Conservation (phyloP, 805 yeast genomes). For the Candida sakaeoensis region DNA sequence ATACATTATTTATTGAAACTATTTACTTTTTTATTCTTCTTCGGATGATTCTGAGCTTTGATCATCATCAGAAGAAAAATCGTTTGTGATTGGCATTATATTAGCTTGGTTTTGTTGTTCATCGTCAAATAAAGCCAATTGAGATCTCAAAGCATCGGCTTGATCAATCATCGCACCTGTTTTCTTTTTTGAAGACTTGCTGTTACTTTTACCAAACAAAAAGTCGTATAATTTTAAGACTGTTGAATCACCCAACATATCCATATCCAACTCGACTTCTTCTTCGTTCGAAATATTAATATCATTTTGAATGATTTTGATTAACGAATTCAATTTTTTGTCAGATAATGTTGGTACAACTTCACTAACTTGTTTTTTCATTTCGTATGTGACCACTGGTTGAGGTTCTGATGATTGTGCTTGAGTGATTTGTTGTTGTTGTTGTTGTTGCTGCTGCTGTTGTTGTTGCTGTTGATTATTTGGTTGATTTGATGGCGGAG, state of each 20-base stretch:
- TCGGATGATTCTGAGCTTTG: conserved; percentile 57
- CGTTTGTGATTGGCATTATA: conserved; percentile 30
- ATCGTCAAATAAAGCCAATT: conserved; percentile 43
- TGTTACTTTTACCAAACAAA: conserved; percentile 48
- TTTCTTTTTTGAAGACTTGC: conserved; percentile 31
- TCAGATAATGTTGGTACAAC: conserved; percentile 75
- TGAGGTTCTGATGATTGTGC: conserved; percentile 19
- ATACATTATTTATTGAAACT: no score
- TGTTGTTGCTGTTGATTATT: not conserved
- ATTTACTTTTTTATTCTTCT: conserved; percentile 49
- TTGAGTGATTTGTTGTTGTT: no score
- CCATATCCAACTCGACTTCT: conserved; percentile 90
- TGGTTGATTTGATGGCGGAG: not conserved
- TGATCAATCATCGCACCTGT: conserved; percentile 38
- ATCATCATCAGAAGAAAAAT: conserved; percentile 49
- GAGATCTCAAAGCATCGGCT: conserved; percentile 61
- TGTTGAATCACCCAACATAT: conserved; percentile 81
- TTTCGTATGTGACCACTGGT: conserved; percentile 76
- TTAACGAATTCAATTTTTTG: conserved; percentile 75
- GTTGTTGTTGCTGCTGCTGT: not conserved
- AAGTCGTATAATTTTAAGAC: conserved; percentile 79
- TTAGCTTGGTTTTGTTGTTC: conserved; percentile 12
- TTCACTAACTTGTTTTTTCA: conserved; percentile 92
- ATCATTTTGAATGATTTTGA: conserved; percentile 79
- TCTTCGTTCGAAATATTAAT: conserved; percentile 67